A percentile compares a stretch with the other conserved stretches of the same genome.
Evolutionary conservation across 805 yeast species (phyloP).

Genomic region (Myxozyma neglecta): DNA sequence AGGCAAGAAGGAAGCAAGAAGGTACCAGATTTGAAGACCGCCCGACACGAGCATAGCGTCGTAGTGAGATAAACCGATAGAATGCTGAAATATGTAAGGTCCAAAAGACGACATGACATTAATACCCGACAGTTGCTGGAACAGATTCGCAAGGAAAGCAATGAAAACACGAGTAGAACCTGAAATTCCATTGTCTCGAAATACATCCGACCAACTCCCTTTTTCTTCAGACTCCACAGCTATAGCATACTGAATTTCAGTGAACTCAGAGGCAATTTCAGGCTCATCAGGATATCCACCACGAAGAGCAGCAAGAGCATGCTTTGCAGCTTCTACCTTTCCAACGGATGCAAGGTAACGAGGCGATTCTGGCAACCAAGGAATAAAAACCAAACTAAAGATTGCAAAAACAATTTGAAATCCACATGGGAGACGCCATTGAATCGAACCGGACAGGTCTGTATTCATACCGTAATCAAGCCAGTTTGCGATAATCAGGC

Average conservation of each 20-base stretch:
- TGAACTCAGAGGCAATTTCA: conserved; percentile 39
- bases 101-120: conserved; percentile 61
- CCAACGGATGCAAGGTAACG: conserved; percentile 76
- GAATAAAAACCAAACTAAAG: conserved; percentile 50
- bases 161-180: conserved; percentile 46
- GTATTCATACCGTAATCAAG: conserved; percentile 52
- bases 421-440: conserved; percentile 81
- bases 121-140: conserved; percentile 57
- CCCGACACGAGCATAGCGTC: conserved; percentile 49
- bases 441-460: conserved; percentile 53
- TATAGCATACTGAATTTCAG: conserved; percentile 31
- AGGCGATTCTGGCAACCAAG: conserved; percentile 83
- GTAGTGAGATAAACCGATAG: conserved; percentile 48
- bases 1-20: conserved; percentile 49
- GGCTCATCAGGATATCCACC: conserved; percentile 40
- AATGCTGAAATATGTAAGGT: conserved; percentile 53
- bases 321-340: conserved; percentile 57
- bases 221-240: conserved; percentile 15
- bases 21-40: conserved; percentile 46
- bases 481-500: conserved; percentile 69
- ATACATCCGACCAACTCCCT: no score
- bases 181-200: background rate
- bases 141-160: conserved; percentile 47
- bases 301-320: conserved; percentile 22
- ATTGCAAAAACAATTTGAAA: conserved; percentile 65